Evolutionary conservation across 495 filamentous ascomycete genomes (phyloP).

Genomic region (Lophiotrema nucula): DNA sequence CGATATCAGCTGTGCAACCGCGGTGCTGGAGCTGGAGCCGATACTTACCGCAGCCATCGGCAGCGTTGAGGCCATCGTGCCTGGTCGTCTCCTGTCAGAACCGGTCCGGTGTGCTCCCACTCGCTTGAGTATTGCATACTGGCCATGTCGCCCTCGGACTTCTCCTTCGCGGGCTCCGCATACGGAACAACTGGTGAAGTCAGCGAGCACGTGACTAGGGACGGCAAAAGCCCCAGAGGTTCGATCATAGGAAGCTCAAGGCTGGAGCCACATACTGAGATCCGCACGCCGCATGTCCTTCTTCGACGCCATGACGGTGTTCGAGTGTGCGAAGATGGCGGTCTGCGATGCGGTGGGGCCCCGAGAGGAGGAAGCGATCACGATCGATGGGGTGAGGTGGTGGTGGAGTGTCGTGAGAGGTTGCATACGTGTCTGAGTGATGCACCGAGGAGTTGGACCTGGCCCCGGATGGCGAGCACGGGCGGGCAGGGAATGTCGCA

Average conservation of each 20-base stretch:
- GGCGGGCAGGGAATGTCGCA: conserved; percentile 12
- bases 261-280: conserved; percentile 60
- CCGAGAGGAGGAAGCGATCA: background rate
- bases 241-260: no score
- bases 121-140: conserved; percentile 40
- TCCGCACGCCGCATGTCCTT: conserved; percentile 87
- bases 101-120: no score
- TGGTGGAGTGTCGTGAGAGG: background rate
- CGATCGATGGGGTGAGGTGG: conserved; percentile 14
- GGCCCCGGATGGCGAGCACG: conserved; percentile 4
- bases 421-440: background rate
- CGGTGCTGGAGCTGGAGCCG: background rate
- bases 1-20: conserved; percentile 15
- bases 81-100: conserved; percentile 48
- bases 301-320: conserved; percentile 61
- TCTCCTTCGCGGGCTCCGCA: conserved; percentile 56
- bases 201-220: conserved; percentile 30
- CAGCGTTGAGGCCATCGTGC: conserved; percentile 76
- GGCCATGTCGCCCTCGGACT: conserved; percentile 54
- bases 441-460: background rate
- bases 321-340: background rate
- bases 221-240: background rate
- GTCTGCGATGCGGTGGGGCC: background rate
- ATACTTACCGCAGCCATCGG: conserved; percentile 84
- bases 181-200: conserved; percentile 59